Base-by-base conservation (phyloP, 257 asterid species). In the Jacaranda mimosifolia region DNA sequence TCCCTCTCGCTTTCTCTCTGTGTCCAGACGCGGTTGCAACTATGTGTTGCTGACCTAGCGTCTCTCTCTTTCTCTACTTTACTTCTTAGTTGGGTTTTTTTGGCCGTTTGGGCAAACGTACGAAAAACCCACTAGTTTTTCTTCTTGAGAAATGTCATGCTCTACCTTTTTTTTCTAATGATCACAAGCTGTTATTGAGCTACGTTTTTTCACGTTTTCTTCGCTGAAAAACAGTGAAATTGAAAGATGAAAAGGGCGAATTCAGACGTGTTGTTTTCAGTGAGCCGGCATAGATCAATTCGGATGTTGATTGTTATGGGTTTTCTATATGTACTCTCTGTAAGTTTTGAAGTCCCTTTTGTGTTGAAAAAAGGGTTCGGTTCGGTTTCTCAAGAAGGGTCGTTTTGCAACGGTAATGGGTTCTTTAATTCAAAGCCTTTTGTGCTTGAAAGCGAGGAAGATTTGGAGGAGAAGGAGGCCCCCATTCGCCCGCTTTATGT, bases 321-420 rank as follows among this genome's bases (percentile, higher is more conserved):
- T 13, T 3, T 88, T 71, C 64, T 88, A 67, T 96, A 96, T 79
- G 5, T 86, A 12, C 60, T 93, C 39, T 70, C 93, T 69, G 92
- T 93, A 84, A 79, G 89, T 73, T 82, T 91, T 69, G 97, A 96
- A 83, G 91, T 89, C 79, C 98, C 97, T 7, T 87, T 91, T 51
- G 92, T 96, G 70, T 90, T 89, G 83, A 86, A 51, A 78, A 85
- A 84, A 67, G 92, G 91, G 46, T 81, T 82, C 35, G 67, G 79
- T 73, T 76, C 85, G 1, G 89, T 88, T 71, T 77, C 83, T 52
- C 86, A 80, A 39, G 90, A 89, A 11, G 87, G 79, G 8, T 58
- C 68, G 53, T 68, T 69, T 46, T 68, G 82, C 73, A 77, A 46
- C 48, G 77, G 84, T 12, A 83, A 85, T 56, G 92, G 92, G 36